These are phyloP conservation scores for Plasmodium fragile DNA, from an alignment of 169 alveolate species.

Conservation along the genomic window DNA sequence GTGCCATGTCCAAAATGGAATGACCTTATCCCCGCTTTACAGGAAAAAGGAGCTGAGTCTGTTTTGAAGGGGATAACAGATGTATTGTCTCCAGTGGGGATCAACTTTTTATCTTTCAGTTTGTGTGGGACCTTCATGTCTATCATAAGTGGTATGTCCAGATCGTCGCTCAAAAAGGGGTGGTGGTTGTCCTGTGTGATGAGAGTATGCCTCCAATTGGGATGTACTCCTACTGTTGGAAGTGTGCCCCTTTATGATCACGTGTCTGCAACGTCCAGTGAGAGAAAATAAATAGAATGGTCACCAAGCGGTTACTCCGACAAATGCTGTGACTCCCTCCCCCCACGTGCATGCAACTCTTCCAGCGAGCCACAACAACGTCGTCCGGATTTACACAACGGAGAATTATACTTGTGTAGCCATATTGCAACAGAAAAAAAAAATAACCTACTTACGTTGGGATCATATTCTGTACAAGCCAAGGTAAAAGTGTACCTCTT, in stretches of 20 bases:
- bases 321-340: not conserved
- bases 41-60: constrained; percentile 8
- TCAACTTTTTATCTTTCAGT: constrained; percentile 37
- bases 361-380: constrained; percentile 41
- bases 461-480: constrained; percentile 28
- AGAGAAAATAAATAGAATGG: not conserved
- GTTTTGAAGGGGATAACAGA: not conserved
- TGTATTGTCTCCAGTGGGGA: constrained; percentile 5
- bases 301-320: not conserved
- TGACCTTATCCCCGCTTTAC: not conserved
- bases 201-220: not conserved
- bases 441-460: constrained; percentile 9
- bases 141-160: constrained; percentile 29
- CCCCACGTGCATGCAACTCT: not conserved
- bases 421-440: constrained; percentile 30
- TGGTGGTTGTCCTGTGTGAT: not conserved
- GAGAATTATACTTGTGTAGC: constrained; percentile 44
- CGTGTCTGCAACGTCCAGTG: not conserved
- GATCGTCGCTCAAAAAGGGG: not conserved
- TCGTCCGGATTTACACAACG: constrained; percentile 15
- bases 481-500: constrained; percentile 7
- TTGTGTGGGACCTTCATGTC: constrained; percentile 33
- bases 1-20: not conserved
- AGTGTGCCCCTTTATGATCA: not conserved
- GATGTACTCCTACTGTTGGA: not conserved